Percentiles rank a stretch among this genome's conserved stretches.
Evolutionary conservation across 768 basidiomycete genomes (phyloP).

Genomic region (Suillus placidus): DNA sequence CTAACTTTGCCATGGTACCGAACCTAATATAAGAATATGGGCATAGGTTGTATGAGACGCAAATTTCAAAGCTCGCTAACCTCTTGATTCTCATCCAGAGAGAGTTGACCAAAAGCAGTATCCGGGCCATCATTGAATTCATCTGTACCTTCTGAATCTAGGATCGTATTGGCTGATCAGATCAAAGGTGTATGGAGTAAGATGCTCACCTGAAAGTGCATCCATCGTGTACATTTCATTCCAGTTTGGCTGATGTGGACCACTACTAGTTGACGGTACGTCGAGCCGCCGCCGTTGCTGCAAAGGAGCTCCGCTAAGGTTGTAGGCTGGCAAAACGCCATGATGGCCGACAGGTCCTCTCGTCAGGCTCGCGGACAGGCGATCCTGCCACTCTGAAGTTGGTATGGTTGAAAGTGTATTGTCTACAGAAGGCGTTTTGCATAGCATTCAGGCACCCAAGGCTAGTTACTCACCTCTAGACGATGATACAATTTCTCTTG

Average conservation of each 20-base stretch:
- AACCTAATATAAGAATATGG: conserved; percentile 47
- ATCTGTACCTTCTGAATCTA: conserved; percentile 42
- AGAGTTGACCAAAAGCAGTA: conserved; percentile 69
- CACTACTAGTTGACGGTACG: conserved; percentile 18
- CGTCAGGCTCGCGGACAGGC: conserved; percentile 58
- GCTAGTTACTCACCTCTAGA: conserved; percentile 46
- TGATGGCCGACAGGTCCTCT: conserved; percentile 23
- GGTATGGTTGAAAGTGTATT: conserved; percentile 63
- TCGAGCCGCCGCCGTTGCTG: conserved; percentile 52
- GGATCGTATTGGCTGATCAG: conserved; percentile 17
- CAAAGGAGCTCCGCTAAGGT: conserved; percentile 38
- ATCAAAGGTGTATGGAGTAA: conserved; percentile 17
- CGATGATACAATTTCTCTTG: conserved; percentile 81
- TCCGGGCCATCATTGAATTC: conserved; percentile 47
- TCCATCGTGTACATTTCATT: conserved; percentile 64
- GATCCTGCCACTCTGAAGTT: conserved; percentile 80
- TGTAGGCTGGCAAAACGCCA: conserved; percentile 26
- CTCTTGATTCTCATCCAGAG: conserved; percentile 77
- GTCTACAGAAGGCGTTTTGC: conserved; percentile 39
- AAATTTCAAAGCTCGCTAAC: conserved; percentile 37
- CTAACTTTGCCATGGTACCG: conserved; percentile 82
- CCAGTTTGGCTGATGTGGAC: conserved; percentile 48
- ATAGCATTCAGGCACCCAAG: conserved; percentile 11
- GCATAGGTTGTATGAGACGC: conserved; percentile 1
- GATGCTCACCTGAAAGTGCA: conserved; percentile 31